Base-by-base conservation (phyloP, 2,329 filamentous ascomycete species). In the Monosporascus sp. region DNA sequence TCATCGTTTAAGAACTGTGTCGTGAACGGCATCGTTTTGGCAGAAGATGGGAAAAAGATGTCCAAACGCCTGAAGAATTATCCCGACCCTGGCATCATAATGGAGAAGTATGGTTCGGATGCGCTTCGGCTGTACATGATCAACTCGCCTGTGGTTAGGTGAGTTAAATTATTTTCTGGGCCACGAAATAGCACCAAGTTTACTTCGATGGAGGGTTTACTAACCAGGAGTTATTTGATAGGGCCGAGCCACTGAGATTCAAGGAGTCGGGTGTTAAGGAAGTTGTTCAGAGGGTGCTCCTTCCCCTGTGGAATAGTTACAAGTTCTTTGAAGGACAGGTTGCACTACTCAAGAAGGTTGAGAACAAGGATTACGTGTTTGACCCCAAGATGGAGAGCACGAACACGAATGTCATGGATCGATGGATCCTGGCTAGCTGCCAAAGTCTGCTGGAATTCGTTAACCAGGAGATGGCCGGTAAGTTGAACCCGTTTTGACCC, bases 21-120 rank as follows among this genome's bases (percentile, higher is more conserved):
- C n/a, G 91, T 96, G 57, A 97, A 96, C 67, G 92, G 92, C 49
- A 94, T 96, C 58, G 91, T 97, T 5, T 80, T 97, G 41, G 92
- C 92, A 1, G 91, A 96, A 68, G 91, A 96, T 65, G 93, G 93
- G 52, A 97, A 96, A 78, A 97, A 97, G 78, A 97, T 97, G 93
- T 96, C 91, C 7, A 97, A 97, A 74, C 85, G 93, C 51, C 78
- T 96, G 54, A 95, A 97, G 76, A 97, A 97, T 72, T 97, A 96
- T 70, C 93, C 93, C 0, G 91, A 96, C 65, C 93, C 93, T 11
- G 77, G 77, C 53, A 75, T 91, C 50, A 84, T 97, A 60, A 94
- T 97, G 80, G 75, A 88, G 54, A 88, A 88, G 65, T 96, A 96
- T 68, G 93, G 93, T 20, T 92, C 91, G 2, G 93, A 97, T 73